Percentiles rank a stretch among this genome's conserved stretches.
Conservation (phyloP, 78 protist genomes). For the Pigoraptor vietnamica region DNA sequence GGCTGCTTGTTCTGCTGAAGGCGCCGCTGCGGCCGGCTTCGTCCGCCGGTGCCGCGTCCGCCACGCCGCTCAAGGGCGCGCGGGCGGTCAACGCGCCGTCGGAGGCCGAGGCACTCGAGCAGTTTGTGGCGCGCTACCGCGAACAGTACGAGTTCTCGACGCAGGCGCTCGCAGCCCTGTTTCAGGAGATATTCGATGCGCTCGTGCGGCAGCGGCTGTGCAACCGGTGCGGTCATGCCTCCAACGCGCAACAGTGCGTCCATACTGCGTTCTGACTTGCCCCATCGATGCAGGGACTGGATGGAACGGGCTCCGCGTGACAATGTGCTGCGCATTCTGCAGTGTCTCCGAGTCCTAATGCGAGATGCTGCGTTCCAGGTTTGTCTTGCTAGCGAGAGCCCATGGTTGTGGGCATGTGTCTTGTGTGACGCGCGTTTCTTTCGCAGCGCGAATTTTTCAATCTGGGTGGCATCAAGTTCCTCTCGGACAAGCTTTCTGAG, state of each 20-base stretch:
- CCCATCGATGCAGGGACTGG: neutral
- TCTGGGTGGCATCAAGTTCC: neutral
- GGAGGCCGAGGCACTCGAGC: neutral
- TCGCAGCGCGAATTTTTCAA: neutral
- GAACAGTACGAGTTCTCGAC: neutral
- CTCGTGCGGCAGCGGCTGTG: neutral
- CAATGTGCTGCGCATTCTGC: neutral
- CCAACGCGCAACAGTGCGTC: too few species aligned
- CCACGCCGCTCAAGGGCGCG: neutral
- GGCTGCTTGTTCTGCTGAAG: neutral
- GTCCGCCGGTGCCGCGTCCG: neutral
- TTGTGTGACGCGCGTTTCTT: neutral
- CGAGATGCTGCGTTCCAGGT: neutral
- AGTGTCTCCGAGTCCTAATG: neutral
- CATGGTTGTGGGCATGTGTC: neutral
- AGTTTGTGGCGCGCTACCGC: neutral
- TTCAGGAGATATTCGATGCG: neutral
- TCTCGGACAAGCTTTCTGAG: neutral
- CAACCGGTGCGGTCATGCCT: neutral
- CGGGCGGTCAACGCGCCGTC: neutral
- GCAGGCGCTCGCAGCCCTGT: neutral
- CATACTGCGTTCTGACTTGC: too few species aligned
- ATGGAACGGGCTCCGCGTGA: neutral
- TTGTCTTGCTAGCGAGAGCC: neutral
- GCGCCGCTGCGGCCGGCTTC: neutral